Evolutionary conservation across 1,139 yeast genomes (phyloP).

Genomic region (Wickerhamiella infanticola): DNA sequence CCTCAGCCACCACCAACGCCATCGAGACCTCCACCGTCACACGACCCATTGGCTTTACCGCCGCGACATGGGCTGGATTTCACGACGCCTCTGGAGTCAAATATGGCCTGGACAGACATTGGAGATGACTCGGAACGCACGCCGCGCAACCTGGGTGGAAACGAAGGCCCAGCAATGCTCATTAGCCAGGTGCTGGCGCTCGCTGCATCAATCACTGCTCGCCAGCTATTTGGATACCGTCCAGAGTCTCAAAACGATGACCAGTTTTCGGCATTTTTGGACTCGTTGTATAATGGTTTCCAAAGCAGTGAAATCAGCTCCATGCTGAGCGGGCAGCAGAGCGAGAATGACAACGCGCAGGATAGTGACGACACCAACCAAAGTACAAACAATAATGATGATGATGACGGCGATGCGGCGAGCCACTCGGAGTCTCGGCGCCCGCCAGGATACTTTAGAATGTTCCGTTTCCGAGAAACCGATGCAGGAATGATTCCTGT

Average conservation of each 20-base stretch:
- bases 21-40: too few species aligned
- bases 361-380: neutral
- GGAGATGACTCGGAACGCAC: too few species aligned
- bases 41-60: too few species aligned
- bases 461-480: constrained; percentile 34
- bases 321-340: neutral
- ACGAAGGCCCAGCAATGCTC: constrained; percentile 3
- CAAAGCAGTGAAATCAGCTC: constrained; percentile 6
- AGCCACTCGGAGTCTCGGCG: neutral
- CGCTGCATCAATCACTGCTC: constrained; percentile 34
- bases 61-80: too few species aligned
- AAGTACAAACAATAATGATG: neutral
- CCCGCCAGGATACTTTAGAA: constrained; percentile 30
- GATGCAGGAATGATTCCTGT: constrained; percentile 32
- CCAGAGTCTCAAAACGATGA: neutral
- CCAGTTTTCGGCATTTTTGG: constrained; percentile 5
- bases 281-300: constrained; percentile 8
- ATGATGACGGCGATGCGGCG: neutral
- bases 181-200: constrained; percentile 31
- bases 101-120: too few species aligned
- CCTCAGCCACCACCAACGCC: too few species aligned
- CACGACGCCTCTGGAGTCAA: too few species aligned
- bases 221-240: constrained; percentile 26
- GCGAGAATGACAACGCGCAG: neutral
- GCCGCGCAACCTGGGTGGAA: too few species aligned